Percentiles rank a stretch among this genome's conserved stretches.
These are phyloP conservation scores for Vigna trinervia DNA, from an alignment of 306 rosid species.

Conservation along the genomic window DNA sequence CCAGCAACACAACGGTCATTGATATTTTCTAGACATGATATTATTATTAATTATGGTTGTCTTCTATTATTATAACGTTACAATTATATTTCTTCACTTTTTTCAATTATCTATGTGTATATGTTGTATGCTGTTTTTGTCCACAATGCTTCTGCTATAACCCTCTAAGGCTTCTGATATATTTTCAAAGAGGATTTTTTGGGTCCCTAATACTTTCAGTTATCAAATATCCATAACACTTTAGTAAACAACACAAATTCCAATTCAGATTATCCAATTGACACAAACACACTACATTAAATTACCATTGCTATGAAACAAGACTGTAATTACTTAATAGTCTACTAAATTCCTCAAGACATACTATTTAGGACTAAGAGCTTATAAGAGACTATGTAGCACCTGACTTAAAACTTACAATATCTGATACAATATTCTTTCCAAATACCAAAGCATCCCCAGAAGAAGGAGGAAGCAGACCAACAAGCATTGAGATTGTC, in stretches of 20 bases:
- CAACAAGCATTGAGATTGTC: constrained; percentile 96
- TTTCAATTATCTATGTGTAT: no score
- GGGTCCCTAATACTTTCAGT: no score
- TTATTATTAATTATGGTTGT: no score
- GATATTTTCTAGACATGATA: no score
- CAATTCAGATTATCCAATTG: not conserved
- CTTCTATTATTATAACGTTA: no score
- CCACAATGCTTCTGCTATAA: no score
- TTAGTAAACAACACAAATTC: not conserved
- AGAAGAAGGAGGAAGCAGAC: constrained; percentile 87
- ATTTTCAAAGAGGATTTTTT: no score
- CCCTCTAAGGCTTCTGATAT: no score
- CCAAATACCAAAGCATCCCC: constrained; percentile 97
- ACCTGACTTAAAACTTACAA: constrained; percentile 67
- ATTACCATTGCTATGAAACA: constrained; percentile 17
- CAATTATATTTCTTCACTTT: no score
- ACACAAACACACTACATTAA: not conserved
- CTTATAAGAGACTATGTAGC: not conserved
- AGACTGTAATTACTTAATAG: constrained; percentile 11
- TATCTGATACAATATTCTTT: constrained; percentile 74
- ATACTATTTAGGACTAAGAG: not conserved
- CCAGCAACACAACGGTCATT: no score
- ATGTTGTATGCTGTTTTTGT: no score
- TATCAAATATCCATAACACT: no score
- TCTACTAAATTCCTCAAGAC: not conserved